Evolutionary conservation across 108 stramenopile species (phyloP), one percentile per base, ranked within the genome.

Genomic region (Seminavis robusta): DNA sequence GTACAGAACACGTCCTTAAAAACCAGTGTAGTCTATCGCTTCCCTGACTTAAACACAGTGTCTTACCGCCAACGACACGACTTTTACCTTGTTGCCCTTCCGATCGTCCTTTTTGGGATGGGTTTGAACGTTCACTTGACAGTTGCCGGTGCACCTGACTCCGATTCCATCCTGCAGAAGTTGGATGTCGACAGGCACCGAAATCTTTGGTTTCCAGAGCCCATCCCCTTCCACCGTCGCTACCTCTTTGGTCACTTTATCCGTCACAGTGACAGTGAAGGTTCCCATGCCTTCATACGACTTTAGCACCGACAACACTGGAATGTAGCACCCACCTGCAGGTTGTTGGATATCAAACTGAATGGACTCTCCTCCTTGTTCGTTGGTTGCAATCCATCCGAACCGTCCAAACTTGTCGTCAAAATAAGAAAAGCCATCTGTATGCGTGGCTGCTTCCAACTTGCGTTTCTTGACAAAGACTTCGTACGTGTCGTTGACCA

Each of bases 321-420:
- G 26, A 40, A 59, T 71, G 61, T 79, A 83, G 51, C 77, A 83
- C 13, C 47, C 36, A 29, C 33, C 46, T 9, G 48, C 59, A 41
- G 69, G 73, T 43, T 76, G 59, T 24, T 79, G 60, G 11, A 83
- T 63, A 8, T 72, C 58, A 50, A 83, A 79, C 2, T 56, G 44
- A 28, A 83, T 73, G 15, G 31, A 65, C 39, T 63, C 72, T 21
- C 67, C 62, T 4, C 80, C 76, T 11, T 48, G 46, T 30, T 57
- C 52, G 58, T 68, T 71, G 4, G 80, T 82, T n/a, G 80, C 62
- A 21, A 82, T 77, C 80, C 80, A 78, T 11, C 80, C 80, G 0
- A 55, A 50, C 16, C 71, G 64, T 37, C 75, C 73, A n/a, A 61
- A 56, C 19, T 65, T 24, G 8, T 73, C 79, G 0, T 60, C 62